These are phyloP conservation scores for Globisporangium abappressorium DNA, from an alignment of 352 stramenopile genomes.

Conservation along the genomic window DNA sequence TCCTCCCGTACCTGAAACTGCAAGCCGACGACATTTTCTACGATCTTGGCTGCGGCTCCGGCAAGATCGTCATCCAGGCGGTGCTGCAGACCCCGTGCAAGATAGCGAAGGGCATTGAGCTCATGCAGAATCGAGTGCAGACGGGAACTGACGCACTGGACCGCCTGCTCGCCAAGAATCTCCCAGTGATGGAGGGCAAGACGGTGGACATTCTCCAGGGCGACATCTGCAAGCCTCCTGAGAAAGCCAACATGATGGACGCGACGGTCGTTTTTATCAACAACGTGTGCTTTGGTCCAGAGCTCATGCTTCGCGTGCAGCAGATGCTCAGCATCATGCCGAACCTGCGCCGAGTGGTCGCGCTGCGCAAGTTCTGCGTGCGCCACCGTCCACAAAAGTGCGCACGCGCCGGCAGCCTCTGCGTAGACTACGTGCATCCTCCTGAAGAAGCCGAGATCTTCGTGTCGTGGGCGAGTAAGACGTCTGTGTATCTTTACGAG, in stretches of 20 bases:
- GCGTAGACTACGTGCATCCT: slow-evolving; percentile 68
- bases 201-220: slow-evolving; percentile 63
- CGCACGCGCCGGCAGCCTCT: slow-evolving; percentile 46
- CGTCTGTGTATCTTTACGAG: slow-evolving; percentile 75
- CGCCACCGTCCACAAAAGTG: slow-evolving; percentile 70
- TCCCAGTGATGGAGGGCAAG: slow-evolving; percentile 47
- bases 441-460: slow-evolving; percentile 63
- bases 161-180: slow-evolving; percentile 36
- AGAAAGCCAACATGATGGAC: slow-evolving; percentile 51
- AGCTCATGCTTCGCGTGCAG: slow-evolving; percentile 72
- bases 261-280: slow-evolving; percentile 87
- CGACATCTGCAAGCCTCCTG: slow-evolving; percentile 66
- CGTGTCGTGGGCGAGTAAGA: slow-evolving; percentile 80
- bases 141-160: slow-evolving; percentile 56
- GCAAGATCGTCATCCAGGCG: slow-evolving; percentile 77
- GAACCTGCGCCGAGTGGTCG: slow-evolving; percentile 66
- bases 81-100: slow-evolving; percentile 66
- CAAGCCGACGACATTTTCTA: slow-evolving; percentile 76
- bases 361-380: slow-evolving; percentile 77
- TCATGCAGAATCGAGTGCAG: slow-evolving; percentile 81
- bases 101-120: slow-evolving; percentile 71
- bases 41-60: slow-evolving; percentile 76
- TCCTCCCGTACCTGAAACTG: slow-evolving; percentile 68
- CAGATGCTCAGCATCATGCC: slow-evolving; percentile 58
- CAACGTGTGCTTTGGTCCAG: slow-evolving; percentile 79